phyloP scores from a whole-genome alignment of 345 rosid species.

The Cardiospermum halicacabum region DNA sequence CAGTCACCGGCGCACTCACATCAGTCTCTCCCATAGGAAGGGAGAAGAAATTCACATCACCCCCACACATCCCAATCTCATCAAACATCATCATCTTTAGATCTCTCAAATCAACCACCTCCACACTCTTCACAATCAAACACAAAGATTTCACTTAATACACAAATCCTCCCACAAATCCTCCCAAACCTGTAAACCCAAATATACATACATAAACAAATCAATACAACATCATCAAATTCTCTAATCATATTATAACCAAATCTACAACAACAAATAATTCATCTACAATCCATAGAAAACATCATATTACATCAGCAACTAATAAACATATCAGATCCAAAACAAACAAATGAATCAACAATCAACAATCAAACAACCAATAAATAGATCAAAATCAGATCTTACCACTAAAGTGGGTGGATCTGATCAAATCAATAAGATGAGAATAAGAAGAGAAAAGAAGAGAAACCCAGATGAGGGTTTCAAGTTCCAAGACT shows the following conservation, averaged over 20 bases:
- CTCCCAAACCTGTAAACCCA: conserved; percentile 6
- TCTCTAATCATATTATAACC: background rate
- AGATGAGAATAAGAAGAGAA: background rate
- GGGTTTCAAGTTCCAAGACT: background rate
- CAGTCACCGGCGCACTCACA: conserved; percentile 37
- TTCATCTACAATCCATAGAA: background rate
- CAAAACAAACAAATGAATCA: background rate
- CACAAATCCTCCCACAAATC: background rate
- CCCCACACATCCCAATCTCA: conserved; percentile 73
- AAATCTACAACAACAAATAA: background rate
- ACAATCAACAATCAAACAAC: background rate
- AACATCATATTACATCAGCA: too few relatives aligned
- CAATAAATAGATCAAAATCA: background rate
- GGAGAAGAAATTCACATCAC: conserved; percentile 70
- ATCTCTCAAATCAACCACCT: background rate
- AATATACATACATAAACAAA: background rate
- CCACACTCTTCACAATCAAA: background rate
- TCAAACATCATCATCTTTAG: conserved; percentile 63
- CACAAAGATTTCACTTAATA: background rate
- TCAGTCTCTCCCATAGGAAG: conserved; percentile 41
- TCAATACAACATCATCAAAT: background rate
- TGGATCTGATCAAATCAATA: conserved; percentile 18
- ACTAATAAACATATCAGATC: background rate
- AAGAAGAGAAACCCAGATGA: conserved; percentile 6
- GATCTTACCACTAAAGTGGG: conserved; percentile 12